phyloP scores from a whole-genome alignment of 129 eudicot species.

The Ambrosia artemisiifolia region DNA sequence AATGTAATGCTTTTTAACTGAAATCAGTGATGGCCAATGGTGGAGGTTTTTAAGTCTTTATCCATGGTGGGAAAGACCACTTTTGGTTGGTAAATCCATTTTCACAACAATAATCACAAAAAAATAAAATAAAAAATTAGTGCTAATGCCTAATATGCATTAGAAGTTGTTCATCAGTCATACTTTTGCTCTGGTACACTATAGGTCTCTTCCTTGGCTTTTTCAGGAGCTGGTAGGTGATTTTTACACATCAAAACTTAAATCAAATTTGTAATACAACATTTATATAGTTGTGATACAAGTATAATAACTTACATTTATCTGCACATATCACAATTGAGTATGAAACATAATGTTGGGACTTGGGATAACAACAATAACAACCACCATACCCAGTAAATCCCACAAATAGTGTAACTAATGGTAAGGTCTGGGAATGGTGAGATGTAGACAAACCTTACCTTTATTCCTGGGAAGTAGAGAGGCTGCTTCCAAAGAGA shows the following conservation, averaged over 20 bases:
- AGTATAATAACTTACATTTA: too few species aligned
- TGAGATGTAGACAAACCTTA: too few species aligned
- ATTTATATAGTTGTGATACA: too few species aligned
- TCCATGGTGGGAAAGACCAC: slow-evolving; percentile 32
- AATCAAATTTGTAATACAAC: background rate
- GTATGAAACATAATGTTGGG: too few species aligned
- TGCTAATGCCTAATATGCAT: slow-evolving; percentile 12
- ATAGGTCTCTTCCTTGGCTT: slow-evolving; percentile 9
- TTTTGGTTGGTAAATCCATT: slow-evolving; percentile 35
- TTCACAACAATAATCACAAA: slow-evolving; percentile 10
- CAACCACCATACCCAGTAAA: too few species aligned
- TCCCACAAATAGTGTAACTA: too few species aligned
- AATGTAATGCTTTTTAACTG: background rate
- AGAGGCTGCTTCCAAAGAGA: too few species aligned
- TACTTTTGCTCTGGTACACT: slow-evolving; percentile 10
- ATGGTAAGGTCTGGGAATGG: too few species aligned
- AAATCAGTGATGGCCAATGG: slow-evolving; percentile 3
- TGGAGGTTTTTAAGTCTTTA: slow-evolving; percentile 28
- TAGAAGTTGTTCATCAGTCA: slow-evolving; percentile 5
- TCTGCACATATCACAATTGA: too few species aligned
- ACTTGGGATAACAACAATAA: too few species aligned
- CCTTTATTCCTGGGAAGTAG: too few species aligned
- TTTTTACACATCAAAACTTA: background rate
- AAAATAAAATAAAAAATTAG: background rate
- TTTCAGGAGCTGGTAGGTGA: background rate